Evolutionary conservation across 2,329 filamentous ascomycete species (phyloP).

Genomic region (Fusarium armeniacum): DNA sequence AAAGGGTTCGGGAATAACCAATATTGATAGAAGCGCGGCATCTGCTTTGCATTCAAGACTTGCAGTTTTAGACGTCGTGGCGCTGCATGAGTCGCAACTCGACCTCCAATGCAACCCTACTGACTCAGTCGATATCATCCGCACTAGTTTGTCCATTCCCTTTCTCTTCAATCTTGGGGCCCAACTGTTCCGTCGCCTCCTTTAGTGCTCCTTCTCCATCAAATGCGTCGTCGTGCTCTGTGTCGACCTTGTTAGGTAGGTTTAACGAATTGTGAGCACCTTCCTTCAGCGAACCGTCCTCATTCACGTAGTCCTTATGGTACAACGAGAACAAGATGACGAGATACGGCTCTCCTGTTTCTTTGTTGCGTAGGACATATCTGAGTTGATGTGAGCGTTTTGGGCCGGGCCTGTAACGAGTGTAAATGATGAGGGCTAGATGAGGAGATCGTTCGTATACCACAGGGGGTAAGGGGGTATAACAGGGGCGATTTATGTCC

Average conservation of each 20-base stretch:
- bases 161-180: conserved; percentile 43
- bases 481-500: neutral
- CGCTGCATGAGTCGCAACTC: neutral
- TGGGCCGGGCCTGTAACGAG: conserved; percentile 49
- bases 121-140: conserved; percentile 61
- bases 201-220: conserved; percentile 57
- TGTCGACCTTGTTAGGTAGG: conserved; percentile 6
- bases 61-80: neutral
- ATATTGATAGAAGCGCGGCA: neutral
- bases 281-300: conserved; percentile 68
- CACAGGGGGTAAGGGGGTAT: neutral
- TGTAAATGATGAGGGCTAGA: conserved; percentile 43
- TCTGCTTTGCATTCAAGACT: neutral
- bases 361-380: conserved; percentile 89
- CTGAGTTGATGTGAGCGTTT: conserved; percentile 86
- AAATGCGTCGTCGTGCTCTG: conserved; percentile 45
- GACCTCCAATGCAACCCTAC: neutral
- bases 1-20: neutral
- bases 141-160: conserved; percentile 50
- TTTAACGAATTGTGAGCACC: conserved; percentile 53
- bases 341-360: conserved; percentile 80
- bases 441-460: neutral
- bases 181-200: conserved; percentile 57
- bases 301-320: conserved; percentile 74
- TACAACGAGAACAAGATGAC: conserved; percentile 86